phyloP scores from a whole-genome alignment of 164 flowering plant genomes.

The Magnolia officinalis region DNA sequence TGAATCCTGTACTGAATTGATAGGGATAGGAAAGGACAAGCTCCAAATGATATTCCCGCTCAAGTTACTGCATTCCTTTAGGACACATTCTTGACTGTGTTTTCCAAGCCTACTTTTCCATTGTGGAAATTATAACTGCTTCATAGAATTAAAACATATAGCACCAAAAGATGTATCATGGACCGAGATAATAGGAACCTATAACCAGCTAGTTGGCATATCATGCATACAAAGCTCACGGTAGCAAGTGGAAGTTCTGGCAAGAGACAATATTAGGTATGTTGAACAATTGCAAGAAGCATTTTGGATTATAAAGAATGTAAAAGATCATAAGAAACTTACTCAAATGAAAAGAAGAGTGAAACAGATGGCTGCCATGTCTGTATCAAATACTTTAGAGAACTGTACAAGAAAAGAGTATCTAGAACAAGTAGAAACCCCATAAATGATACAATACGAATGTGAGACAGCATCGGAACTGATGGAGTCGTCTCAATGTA shows the following conservation, averaged over 20 bases:
- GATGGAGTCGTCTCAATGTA: constrained; percentile 97
- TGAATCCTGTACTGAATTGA: no score
- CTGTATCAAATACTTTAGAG: constrained; percentile 55
- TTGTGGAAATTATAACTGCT: neutral
- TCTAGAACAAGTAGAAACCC: constrained; percentile 81
- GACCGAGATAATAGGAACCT: neutral
- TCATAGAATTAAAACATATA: no score
- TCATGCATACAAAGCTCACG: no score
- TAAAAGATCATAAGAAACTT: constrained; percentile 33
- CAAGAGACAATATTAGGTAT: no score
- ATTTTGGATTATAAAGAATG: neutral
- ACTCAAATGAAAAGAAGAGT: constrained; percentile 96
- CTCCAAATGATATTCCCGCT: neutral
- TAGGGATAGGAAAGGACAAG: no score
- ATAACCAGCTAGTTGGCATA: no score
- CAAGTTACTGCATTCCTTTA: neutral
- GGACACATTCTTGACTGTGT: neutral
- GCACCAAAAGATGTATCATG: neutral
- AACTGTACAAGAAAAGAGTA: constrained; percentile 64
- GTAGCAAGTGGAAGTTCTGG: no score
- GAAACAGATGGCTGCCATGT: constrained; percentile 84
- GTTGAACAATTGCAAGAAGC: neutral
- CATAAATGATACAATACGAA: constrained; percentile 88
- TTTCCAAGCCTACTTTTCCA: neutral
- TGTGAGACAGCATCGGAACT: constrained; percentile 71